phyloP scores from a whole-genome alignment of 306 rosid genomes.

The Hylodesmum podocarpum region DNA sequence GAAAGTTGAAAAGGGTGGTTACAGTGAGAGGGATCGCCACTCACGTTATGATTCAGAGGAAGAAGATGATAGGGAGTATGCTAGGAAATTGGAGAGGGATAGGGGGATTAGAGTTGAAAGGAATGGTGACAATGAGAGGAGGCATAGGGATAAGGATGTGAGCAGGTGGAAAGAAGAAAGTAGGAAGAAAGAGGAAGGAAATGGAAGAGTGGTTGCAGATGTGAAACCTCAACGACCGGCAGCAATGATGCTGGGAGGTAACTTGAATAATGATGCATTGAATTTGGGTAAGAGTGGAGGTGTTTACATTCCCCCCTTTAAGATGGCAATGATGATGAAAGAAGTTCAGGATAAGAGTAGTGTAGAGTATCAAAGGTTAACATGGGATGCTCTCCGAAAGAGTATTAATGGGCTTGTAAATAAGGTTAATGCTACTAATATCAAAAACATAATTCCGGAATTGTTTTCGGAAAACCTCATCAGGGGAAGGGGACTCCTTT shows the following conservation, averaged over 20 bases:
- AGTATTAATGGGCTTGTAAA: conserved; percentile 93
- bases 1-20: not conserved
- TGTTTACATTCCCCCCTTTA: conserved; percentile 90
- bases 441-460: conserved; percentile 84
- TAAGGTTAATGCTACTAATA: conserved; percentile 89
- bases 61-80: not conserved
- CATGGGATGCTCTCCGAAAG: conserved; percentile 98
- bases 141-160: conserved; percentile 10
- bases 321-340: conserved; percentile 92
- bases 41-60: not conserved
- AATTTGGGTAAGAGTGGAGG: conserved; percentile 89
- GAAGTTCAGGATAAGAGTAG: conserved; percentile 91
- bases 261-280: conserved; percentile 42
- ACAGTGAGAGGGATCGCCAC: not conserved
- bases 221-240: conserved; percentile 40
- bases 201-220: conserved; percentile 35
- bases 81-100: not conserved
- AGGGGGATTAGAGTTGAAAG: not conserved
- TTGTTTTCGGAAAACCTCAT: conserved; percentile 77
- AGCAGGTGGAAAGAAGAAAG: conserved; percentile 31
- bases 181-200: conserved; percentile 43
- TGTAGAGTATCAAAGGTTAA: conserved; percentile 76
- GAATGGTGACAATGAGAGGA: not conserved
- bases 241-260: no score
- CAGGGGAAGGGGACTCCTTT: conserved; percentile 91